phyloP scores from a whole-genome alignment of 2,329 filamentous ascomycete species.

The Aspergillus awamori region DNA sequence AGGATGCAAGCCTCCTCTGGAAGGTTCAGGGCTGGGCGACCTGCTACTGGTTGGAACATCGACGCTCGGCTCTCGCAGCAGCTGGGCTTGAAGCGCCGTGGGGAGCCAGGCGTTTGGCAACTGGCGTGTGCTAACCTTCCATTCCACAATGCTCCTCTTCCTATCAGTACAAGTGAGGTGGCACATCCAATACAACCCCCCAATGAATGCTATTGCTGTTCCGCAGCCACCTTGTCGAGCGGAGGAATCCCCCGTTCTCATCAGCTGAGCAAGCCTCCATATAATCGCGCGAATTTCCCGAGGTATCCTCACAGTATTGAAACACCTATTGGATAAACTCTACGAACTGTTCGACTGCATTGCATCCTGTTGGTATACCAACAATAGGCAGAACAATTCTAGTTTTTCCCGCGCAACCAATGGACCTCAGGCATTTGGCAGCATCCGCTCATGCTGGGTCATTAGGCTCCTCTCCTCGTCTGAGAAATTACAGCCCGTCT shows the following conservation, averaged over 20 bases:
- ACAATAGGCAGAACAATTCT: conserved; percentile 33
- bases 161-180: conserved; percentile 50
- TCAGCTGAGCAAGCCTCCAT: conserved; percentile 28
- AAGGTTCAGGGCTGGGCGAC: conserved; percentile 24
- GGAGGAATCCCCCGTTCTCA: conserved; percentile 27
- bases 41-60: conserved; percentile 28
- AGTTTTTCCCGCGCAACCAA: conserved; percentile 25
- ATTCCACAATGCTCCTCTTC: conserved; percentile 61
- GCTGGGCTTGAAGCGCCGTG: conserved; percentile 8
- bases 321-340: conserved; percentile 39
- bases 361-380: conserved; percentile 35
- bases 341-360: conserved; percentile 39
- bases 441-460: conserved; percentile 40
- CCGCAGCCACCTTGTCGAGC: conserved; percentile 40
- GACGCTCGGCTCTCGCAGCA: conserved; percentile 15
- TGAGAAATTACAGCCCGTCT: conserved; percentile 29
- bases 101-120: conserved; percentile 26
- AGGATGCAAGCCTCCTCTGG: conserved; percentile 28
- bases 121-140: conserved; percentile 55
- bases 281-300: conserved; percentile 31
- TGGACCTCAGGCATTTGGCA: conserved; percentile 24
- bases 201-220: conserved; percentile 42
- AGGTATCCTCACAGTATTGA: conserved; percentile 35
- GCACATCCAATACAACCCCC: conserved; percentile 38
- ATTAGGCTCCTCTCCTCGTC: conserved; percentile 39